These are phyloP conservation scores for Citrullus colocynthis DNA, from an alignment of 306 rosid species.

Conservation along the genomic window DNA sequence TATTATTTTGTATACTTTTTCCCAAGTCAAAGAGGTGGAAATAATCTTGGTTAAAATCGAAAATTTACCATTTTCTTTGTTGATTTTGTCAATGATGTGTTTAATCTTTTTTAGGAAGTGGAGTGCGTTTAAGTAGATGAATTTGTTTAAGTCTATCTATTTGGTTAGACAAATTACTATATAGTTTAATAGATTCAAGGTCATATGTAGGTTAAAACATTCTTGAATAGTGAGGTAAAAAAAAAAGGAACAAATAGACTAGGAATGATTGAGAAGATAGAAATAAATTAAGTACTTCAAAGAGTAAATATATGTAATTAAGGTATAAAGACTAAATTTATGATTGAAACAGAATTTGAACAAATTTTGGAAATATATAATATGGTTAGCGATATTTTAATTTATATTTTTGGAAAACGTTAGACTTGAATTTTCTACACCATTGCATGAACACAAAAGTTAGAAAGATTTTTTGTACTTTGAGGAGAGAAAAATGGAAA, in stretches of 20 bases:
- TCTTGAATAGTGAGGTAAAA: too few relatives aligned
- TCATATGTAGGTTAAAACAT: too few relatives aligned
- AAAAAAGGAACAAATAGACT: too few relatives aligned
- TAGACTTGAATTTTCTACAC: neutral
- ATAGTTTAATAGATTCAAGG: too few relatives aligned
- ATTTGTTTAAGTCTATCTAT: neutral
- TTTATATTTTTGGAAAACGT: neutral
- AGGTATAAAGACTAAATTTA: neutral
- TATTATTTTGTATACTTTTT: neutral
- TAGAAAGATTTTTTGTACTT: neutral
- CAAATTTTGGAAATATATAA: neutral
- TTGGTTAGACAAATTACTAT: neutral
- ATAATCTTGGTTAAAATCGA: neutral
- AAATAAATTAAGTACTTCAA: too few relatives aligned
- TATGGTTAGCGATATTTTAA: neutral
- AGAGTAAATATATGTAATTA: too few relatives aligned
- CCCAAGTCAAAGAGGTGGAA: neutral
- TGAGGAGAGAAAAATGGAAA: neutral
- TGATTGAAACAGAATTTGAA: neutral
- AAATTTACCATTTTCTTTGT: neutral
- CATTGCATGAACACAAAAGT: neutral
- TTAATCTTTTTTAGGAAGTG: too few relatives aligned
- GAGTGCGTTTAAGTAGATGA: neutral
- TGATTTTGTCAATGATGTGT: neutral
- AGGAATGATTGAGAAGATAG: too few relatives aligned